phyloP scores from a whole-genome alignment of 2,329 filamentous ascomycete genomes.

The Aureobasidium sp. region DNA sequence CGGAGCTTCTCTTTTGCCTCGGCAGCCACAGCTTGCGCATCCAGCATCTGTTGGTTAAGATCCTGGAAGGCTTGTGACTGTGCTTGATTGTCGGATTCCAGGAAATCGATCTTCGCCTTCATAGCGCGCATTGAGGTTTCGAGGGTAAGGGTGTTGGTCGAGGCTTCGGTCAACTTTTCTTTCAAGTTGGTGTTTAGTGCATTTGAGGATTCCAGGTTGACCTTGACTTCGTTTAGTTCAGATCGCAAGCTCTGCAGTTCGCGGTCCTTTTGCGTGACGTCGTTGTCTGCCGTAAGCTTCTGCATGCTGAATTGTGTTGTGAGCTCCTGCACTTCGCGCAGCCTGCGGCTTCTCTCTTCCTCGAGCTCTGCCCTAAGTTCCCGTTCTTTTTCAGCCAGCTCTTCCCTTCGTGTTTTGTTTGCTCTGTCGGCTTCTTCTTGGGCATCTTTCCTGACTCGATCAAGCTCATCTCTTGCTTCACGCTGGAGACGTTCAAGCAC shows the following conservation, averaged over 20 bases:
- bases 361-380: conserved; percentile 60
- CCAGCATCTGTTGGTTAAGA: conserved; percentile 72
- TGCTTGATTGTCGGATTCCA: conserved; percentile 83
- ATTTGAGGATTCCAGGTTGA: conserved; percentile 51
- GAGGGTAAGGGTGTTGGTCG: conserved; percentile 53
- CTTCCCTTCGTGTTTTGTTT: conserved; percentile 58
- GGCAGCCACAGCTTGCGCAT: conserved; percentile 64
- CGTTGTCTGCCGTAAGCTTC: conserved; percentile 41
- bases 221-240: conserved; percentile 43
- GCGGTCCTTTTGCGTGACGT: conserved; percentile 48
- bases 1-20: conserved; percentile 74
- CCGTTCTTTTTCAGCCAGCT: conserved; percentile 57
- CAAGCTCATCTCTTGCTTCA: conserved; percentile 42
- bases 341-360: conserved; percentile 52
- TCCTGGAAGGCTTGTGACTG: conserved; percentile 79
- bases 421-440: conserved; percentile 52
- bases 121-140: conserved; percentile 71
- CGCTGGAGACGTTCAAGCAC: conserved; percentile 50
- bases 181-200: conserved; percentile 52
- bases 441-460: conserved; percentile 36
- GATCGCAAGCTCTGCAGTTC: conserved; percentile 44
- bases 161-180: conserved; percentile 41
- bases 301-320: conserved; percentile 47
- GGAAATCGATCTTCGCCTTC: conserved; percentile 75
- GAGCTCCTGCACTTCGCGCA: conserved; percentile 60